Evolutionary conservation across 495 filamentous ascomycete genomes (phyloP).

Genomic region (Immersiella caudata): DNA sequence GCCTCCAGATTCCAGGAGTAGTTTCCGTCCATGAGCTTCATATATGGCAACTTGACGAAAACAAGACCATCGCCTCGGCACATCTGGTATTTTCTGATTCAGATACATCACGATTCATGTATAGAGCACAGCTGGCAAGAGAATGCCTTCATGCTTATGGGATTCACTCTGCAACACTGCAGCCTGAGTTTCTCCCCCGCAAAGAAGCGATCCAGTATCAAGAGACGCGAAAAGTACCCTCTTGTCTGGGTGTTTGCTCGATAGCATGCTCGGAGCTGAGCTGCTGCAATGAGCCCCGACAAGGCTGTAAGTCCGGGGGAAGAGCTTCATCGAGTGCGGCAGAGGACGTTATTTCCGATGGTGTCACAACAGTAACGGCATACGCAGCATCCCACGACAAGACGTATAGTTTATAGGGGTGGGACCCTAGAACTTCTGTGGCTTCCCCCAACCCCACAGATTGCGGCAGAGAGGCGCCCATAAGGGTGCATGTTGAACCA

Average conservation of each 20-base stretch:
- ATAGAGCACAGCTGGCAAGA: slow-evolving; percentile 70
- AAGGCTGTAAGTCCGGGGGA: not conserved
- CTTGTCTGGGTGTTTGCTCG: slow-evolving; percentile 9
- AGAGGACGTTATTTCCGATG: not conserved
- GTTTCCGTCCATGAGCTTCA: slow-evolving; percentile 87
- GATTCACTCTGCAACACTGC: slow-evolving; percentile 89
- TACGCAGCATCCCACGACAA: not conserved
- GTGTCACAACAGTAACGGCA: not conserved
- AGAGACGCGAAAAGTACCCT: not conserved
- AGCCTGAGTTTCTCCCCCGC: slow-evolving; percentile 64
- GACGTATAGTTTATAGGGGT: not conserved
- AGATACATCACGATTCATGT: slow-evolving; percentile 70
- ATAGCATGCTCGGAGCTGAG: not conserved
- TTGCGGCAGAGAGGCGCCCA: not conserved
- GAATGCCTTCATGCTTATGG: slow-evolving; percentile 90
- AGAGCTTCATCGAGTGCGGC: not conserved
- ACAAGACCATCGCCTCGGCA: slow-evolving; percentile 83
- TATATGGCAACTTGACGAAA: slow-evolving; percentile 89
- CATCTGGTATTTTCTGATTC: slow-evolving; percentile 76
- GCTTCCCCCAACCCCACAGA: too few relatives aligned
- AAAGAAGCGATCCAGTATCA: not conserved
- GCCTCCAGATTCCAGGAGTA: slow-evolving; percentile 69
- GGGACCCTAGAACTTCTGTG: not conserved
- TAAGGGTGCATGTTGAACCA: not conserved
- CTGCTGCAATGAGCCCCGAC: not conserved